Percentiles rank a stretch among this genome's conserved stretches.
phyloP scores from a whole-genome alignment of 1,139 yeast species.

The Zygosaccharomyces sapae region DNA sequence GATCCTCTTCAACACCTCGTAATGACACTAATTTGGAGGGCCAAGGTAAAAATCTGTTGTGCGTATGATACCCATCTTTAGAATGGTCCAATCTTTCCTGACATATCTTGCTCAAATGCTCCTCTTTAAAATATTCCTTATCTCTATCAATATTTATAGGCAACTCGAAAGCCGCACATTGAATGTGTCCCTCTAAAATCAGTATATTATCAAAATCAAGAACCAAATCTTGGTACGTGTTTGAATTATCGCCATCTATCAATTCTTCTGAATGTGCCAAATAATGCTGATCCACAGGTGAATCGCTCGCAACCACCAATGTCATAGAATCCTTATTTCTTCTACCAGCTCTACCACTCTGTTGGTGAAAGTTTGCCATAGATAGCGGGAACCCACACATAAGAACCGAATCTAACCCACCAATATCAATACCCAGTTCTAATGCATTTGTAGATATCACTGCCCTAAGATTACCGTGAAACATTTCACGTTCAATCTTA shows the following conservation, averaged over 20 bases:
- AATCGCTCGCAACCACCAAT: conserved; percentile 76
- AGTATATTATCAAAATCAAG: conserved; percentile 51
- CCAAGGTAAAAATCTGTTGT: conserved; percentile 68
- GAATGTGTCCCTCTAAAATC: conserved; percentile 75
- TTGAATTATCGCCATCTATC: conserved; percentile 41
- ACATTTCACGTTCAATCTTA: conserved; percentile 83
- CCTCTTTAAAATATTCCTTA: conserved; percentile 49
- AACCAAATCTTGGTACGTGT: conserved; percentile 47
- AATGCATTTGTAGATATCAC: conserved; percentile 92
- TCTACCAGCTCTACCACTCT: conserved; percentile 94
- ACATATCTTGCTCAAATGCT: conserved; percentile 40
- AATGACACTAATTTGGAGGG: conserved; percentile 71
- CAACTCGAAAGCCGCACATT: conserved; percentile 88
- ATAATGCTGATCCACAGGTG: conserved; percentile 84
- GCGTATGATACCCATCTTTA: conserved; percentile 54
- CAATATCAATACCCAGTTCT: conserved; percentile 91
- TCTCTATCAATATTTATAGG: conserved; percentile 59
- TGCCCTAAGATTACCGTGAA: conserved; percentile 75
- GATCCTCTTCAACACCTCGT: conserved; percentile 77
- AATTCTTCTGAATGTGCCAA: conserved; percentile 65
- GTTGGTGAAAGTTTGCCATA: conserved; percentile 84
- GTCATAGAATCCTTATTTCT: conserved; percentile 74
- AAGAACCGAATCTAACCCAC: conserved; percentile 84
- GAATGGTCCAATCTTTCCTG: conserved; percentile 46
- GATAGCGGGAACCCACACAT: conserved; percentile 91